Percentiles rank a stretch among this genome's conserved stretches.
These are phyloP conservation scores for Tolypocladium sp. DNA, from an alignment of 2,329 filamentous ascomycete genomes.

Conservation along the genomic window DNA sequence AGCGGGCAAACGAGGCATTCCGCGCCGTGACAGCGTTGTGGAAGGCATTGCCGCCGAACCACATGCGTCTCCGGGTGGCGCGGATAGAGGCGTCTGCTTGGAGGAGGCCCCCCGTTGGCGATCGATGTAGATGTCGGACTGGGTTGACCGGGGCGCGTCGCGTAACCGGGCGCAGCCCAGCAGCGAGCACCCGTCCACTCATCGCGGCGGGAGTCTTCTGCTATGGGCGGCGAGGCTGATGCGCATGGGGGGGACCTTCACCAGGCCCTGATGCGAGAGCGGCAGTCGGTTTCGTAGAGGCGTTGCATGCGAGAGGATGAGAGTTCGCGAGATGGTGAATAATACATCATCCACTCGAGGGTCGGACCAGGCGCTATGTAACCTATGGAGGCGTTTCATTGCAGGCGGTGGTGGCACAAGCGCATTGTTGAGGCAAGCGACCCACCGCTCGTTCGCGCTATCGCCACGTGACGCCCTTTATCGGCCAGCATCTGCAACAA, in stretches of 20 bases:
- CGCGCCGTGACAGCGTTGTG: conserved; percentile 65
- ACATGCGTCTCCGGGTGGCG: conserved; percentile 54
- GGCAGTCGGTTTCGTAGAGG: background rate
- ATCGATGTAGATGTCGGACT: conserved; percentile 56
- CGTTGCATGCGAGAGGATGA: background rate
- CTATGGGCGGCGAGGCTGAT: background rate
- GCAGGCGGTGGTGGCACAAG: background rate
- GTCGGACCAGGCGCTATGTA: background rate
- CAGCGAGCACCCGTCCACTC: conserved; percentile 46
- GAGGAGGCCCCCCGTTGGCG: conserved; percentile 60
- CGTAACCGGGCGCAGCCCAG: conserved; percentile 58
- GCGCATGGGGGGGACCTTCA: background rate
- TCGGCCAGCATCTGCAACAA: conserved; percentile 15
- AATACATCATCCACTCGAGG: background rate
- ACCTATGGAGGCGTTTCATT: background rate
- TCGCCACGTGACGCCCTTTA: conserved; percentile 24
- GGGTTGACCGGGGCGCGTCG: conserved; percentile 48
- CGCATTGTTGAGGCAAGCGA: background rate
- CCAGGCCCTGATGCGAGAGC: background rate
- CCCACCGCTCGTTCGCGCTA: conserved; percentile 10
- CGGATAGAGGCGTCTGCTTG: conserved; percentile 55
- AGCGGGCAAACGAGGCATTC: conserved; percentile 55
- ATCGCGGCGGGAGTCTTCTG: conserved; percentile 14
- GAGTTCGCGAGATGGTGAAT: background rate
- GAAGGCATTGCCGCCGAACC: conserved; percentile 74